phyloP scores from a whole-genome alignment of 73 alveolate species.

The Stentor roeselii region DNA sequence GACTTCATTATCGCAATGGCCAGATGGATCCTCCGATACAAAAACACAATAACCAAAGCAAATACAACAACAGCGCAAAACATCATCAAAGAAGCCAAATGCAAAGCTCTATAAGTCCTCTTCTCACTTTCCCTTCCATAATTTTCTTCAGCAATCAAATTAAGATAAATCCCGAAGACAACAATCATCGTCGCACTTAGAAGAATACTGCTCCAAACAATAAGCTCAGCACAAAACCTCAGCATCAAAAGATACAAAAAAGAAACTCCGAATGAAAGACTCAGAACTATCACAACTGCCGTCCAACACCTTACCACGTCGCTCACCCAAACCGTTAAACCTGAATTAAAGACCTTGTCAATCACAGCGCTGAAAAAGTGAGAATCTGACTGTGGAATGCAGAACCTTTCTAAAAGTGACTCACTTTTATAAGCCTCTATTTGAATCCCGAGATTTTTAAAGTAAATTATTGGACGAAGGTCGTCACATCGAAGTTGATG shows the following conservation, averaged over 20 bases:
- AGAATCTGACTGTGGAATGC: neutral
- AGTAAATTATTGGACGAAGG: neutral
- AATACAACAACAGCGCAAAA: conserved; percentile 57
- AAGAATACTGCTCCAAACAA: conserved; percentile 28
- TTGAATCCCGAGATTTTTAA: neutral
- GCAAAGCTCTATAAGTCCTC: conserved; percentile 2
- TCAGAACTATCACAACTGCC: neutral
- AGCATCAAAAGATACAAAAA: neutral
- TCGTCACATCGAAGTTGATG: too few species aligned
- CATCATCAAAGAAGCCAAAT: conserved; percentile 24
- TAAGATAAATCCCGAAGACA: conserved; percentile 14
- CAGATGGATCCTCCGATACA: conserved; percentile 83
- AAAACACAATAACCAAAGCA: conserved; percentile 62
- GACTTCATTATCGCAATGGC: conserved; percentile 90
- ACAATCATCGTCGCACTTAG: conserved; percentile 40
- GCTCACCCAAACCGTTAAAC: neutral
- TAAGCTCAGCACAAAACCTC: neutral
- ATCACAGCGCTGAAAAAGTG: neutral
- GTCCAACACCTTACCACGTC: neutral
- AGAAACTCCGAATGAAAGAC: neutral
- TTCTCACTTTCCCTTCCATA: neutral
- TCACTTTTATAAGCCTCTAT: neutral
- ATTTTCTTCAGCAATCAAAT: conserved; percentile 23
- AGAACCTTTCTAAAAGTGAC: neutral
- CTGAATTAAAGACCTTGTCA: neutral